Evolutionary conservation across 2,329 filamentous ascomycete genomes (phyloP), one percentile per base, ranked within the genome.

Genomic region (Emericellopsis atlantica): DNA sequence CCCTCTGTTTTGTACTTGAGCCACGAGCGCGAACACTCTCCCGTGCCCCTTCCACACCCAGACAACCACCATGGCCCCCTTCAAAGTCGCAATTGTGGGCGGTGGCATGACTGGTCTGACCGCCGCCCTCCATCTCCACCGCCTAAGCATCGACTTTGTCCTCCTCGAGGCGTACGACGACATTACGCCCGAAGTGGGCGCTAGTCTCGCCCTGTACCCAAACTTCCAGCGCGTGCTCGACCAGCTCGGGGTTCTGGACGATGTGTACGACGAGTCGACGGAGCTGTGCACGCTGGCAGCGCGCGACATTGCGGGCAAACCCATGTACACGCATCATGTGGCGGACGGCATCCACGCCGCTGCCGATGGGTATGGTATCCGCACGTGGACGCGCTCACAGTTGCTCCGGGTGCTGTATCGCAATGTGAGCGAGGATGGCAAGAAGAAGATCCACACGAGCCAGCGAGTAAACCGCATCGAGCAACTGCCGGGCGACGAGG

Each of bases 11-110:
- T 21, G 18, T 4, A 21, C 18, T 21, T 21, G 18, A 21, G 18
- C 18, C 4, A 21, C 18, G 18, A 21, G 18, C 5, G 18, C 18
- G 18, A 5, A 5, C 18, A 21, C 18, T 21, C 18, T 21, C 18
- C 18, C 18, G 18, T n/a, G n/a, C n/a, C n/a, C n/a, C 18, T 5
- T 21, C 18, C 5, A 12, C 4, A 9, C 32, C 7, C 32, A 35
- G n/a, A 6, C n/a, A 15, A 9, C 5, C n/a, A 35, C 18, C n/a
- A 44, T 31, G 32, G 38, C 37, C 11, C 24, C 32, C 23, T 41
- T 41, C 40, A 41, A 41, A 32, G 40, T 41, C 29, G 23, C 32
- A 15, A 44, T 44, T 36, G 39, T 44, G 15, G 43, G 43, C 10
- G 43, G 43, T 31, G 39, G 38, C 21, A 41, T 44, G 32, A 16